Evolutionary conservation across 2,329 filamentous ascomycete genomes (phyloP).

Genomic region (Thielaviopsis ethacetica): DNA sequence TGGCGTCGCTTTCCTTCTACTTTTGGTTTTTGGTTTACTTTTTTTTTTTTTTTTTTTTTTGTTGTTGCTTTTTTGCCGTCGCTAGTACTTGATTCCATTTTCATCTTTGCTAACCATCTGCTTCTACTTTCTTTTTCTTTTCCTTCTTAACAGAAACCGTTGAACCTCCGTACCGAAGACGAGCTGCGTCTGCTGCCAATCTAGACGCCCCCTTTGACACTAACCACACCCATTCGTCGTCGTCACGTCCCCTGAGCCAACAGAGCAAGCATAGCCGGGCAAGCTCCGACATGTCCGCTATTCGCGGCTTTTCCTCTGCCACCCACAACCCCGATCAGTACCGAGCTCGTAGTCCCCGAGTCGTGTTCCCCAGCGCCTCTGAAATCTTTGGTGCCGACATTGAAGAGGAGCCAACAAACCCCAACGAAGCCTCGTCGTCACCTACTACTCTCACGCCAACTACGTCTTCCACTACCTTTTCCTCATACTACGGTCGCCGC

Average conservation of each 20-base stretch:
- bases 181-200: constrained; percentile 45
- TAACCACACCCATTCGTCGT: constrained; percentile 21
- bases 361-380: constrained; percentile 22
- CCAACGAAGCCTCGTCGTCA: constrained; percentile 1
- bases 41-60: constrained; percentile 3
- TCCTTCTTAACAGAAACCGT: constrained; percentile 4
- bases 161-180: constrained; percentile 27
- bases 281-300: constrained; percentile 51
- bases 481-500: constrained; percentile 13
- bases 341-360: constrained; percentile 27
- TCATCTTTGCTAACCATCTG: background rate
- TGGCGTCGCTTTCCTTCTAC: background rate
- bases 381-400: constrained; percentile 23
- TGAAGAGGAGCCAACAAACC: background rate
- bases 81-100: background rate
- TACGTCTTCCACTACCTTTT: background rate
- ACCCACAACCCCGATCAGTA: constrained; percentile 26
- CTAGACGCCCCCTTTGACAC: constrained; percentile 36
- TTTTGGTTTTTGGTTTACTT: constrained; percentile 11
- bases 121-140: background rate
- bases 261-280: constrained; percentile 53
- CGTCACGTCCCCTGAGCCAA: constrained; percentile 34
- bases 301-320: constrained; percentile 35
- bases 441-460: constrained; percentile 20
- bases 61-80: background rate